These are phyloP conservation scores for Tetrahymena borealis DNA, from an alignment of 73 alveolate species.

Conservation along the genomic window DNA sequence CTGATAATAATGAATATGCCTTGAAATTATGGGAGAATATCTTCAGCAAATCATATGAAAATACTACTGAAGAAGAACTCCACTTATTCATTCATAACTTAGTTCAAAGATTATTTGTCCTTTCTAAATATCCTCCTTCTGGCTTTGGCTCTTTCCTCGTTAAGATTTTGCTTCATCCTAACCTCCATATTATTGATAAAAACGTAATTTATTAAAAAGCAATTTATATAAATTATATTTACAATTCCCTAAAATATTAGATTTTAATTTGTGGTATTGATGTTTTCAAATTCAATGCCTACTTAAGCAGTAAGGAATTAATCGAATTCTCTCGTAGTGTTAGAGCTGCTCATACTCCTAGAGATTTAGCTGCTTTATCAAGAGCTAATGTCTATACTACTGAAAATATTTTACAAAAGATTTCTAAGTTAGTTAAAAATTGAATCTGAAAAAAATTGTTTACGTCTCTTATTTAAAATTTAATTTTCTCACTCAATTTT, in stretches of 20 bases:
- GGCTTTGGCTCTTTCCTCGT: not conserved
- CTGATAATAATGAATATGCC: not conserved
- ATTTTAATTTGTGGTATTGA: not conserved
- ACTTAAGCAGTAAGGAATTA: not conserved
- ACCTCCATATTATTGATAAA: not conserved
- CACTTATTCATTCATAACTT: not conserved
- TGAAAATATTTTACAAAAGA: not conserved
- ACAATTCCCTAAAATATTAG: no score
- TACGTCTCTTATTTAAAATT: not conserved
- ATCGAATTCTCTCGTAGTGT: not conserved
- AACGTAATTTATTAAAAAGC: not conserved
- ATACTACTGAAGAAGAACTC: not conserved
- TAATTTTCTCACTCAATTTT: not conserved
- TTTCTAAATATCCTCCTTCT: not conserved
- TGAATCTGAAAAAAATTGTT: not conserved
- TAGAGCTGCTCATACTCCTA: not conserved
- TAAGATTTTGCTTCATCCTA: not conserved
- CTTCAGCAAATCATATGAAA: not conserved
- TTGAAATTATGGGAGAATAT: not conserved
- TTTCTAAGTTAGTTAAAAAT: not conserved
- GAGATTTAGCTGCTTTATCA: not conserved
- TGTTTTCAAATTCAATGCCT: not conserved
- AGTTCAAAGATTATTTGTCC: not conserved
- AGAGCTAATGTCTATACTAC: not conserved
- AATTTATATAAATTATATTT: not conserved